A percentile compares a stretch with the other conserved stretches of the same genome.
Conservation (phyloP, 495 filamentous ascomycete species). For the Penicillium waksmanii region DNA sequence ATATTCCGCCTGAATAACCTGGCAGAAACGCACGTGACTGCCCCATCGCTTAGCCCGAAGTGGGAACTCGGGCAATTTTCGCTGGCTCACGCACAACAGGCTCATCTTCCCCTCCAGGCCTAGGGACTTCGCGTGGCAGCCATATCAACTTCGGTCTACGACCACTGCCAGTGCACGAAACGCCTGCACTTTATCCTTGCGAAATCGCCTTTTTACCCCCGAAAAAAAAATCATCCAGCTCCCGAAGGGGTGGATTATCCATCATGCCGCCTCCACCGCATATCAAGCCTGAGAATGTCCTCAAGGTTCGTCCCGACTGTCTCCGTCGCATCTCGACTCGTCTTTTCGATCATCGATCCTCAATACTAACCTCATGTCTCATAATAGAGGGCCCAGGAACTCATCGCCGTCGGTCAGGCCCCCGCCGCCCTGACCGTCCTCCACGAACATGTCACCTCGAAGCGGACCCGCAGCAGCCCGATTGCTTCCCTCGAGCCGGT, state of each 20-base stretch:
- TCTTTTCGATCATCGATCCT: neutral
- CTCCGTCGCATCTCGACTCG: neutral
- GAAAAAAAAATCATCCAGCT: conserved; percentile 14
- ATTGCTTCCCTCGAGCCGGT: conserved; percentile 97
- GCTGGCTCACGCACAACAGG: conserved; percentile 49
- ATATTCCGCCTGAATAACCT: neutral
- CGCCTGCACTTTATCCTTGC: conserved; percentile 14
- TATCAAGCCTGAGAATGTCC: conserved; percentile 97
- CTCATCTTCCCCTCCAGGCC: conserved; percentile 34
- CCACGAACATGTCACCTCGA: conserved; percentile 98
- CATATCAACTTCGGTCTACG: conserved; percentile 29
- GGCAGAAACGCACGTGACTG: conserved; percentile 32
- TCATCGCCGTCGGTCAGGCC: conserved; percentile 94
- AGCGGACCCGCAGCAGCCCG: conserved; percentile 94
- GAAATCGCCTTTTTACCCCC: conserved; percentile 8
- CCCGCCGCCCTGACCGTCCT: conserved; percentile 90
- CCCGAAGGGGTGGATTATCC: conserved; percentile 46
- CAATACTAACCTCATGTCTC: conserved; percentile 9
- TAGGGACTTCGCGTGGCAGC: conserved; percentile 50
- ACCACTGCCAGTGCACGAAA: conserved; percentile 32
- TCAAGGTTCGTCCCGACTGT: conserved; percentile 64
- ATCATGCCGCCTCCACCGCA: conserved; percentile 94
- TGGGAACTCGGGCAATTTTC: conserved; percentile 43
- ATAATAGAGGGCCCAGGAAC: conserved; percentile 84
- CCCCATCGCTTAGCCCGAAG: conserved; percentile 48